Evolutionary conservation across 352 stramenopile genomes (phyloP).

Genomic region (Chrysophaeum taylorii): DNA sequence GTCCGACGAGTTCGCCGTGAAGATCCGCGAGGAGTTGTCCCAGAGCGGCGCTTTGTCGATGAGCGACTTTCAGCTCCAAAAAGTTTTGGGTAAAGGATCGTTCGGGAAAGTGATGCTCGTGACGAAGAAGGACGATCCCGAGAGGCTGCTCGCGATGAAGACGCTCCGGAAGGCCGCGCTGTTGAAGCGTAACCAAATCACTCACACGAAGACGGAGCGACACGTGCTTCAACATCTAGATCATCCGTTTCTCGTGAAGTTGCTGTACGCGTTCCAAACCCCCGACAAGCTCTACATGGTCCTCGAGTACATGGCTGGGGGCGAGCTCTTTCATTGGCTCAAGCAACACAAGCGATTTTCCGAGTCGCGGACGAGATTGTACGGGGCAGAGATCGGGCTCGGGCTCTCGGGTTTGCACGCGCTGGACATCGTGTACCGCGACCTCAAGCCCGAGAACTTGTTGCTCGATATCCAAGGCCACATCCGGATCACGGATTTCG

Average conservation of each 20-base stretch:
- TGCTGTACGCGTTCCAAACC: constrained; percentile 53
- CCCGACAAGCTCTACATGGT: constrained; percentile 80
- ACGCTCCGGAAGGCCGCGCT: constrained; percentile 78
- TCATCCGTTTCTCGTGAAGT: constrained; percentile 61
- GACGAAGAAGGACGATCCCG: constrained; percentile 77
- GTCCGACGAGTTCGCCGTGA: constrained; percentile 7
- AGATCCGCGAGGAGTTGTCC: constrained; percentile 8
- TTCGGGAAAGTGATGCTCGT: constrained; percentile 91
- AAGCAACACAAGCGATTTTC: constrained; percentile 83
- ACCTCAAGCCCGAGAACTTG: constrained; percentile 92
- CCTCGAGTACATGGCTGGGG: constrained; percentile 82
- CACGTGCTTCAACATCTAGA: constrained; percentile 80
- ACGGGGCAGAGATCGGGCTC: constrained; percentile 82
- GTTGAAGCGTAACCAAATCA: constrained; percentile 80
- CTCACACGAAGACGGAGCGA: constrained; percentile 82
- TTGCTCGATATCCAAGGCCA: constrained; percentile 81
- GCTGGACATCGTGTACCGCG: constrained; percentile 88
- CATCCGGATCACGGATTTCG: constrained; percentile 85
- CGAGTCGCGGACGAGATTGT: constrained; percentile 75
- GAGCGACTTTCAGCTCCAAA: constrained; percentile 79
- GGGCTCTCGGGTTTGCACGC: constrained; percentile 78
- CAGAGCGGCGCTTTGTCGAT: constrained; percentile 48
- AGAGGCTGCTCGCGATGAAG: constrained; percentile 82
- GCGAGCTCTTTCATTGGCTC: constrained; percentile 88
- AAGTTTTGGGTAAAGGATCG: constrained; percentile 83